Percentiles rank a stretch among this genome's conserved stretches.
Evolutionary conservation across 2,329 filamentous ascomycete species (phyloP).

Genomic region (Aspergillus carbonarius): DNA sequence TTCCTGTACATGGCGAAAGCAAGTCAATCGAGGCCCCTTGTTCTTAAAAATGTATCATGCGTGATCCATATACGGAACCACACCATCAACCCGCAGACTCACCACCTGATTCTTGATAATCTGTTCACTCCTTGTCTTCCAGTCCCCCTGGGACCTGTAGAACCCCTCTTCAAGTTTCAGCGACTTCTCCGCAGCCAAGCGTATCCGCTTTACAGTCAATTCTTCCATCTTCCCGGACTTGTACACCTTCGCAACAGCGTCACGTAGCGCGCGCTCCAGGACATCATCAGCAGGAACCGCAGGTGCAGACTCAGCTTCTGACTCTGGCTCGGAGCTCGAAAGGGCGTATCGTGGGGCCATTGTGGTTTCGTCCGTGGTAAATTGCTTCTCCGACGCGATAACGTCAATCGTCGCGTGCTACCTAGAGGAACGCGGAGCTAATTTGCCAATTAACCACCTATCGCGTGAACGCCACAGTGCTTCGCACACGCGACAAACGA

Average conservation of each 20-base stretch:
- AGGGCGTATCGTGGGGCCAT: conserved; percentile 35
- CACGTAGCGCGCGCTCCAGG: conserved; percentile 41
- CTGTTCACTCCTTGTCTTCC: conserved; percentile 56
- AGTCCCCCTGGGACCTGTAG: conserved; percentile 53
- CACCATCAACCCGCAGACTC: conserved; percentile 18
- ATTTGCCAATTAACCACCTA: background rate
- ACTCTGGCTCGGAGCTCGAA: conserved; percentile 31
- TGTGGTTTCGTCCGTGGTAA: background rate
- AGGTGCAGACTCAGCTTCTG: conserved; percentile 19
- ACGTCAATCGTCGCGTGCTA: background rate
- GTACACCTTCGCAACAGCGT: conserved; percentile 38
- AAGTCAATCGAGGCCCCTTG: background rate
- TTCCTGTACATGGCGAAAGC: conserved; percentile 25
- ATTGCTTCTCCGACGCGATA: background rate
- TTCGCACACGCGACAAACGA: background rate
- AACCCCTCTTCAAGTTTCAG: conserved; percentile 55
- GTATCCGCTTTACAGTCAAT: conserved; percentile 58
- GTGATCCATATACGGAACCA: background rate
- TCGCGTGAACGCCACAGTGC: background rate
- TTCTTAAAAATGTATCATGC: too few relatives aligned
- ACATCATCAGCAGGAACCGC: conserved; percentile 31
- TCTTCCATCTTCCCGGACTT: conserved; percentile 47
- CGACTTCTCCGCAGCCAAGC: conserved; percentile 52
- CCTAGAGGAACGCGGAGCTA: background rate
- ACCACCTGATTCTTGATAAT: conserved; percentile 57